A percentile compares a stretch with the other conserved stretches of the same genome.
Conservation (phyloP, 2,329 filamentous ascomycete genomes). For the Fusarium lyarnte region DNA sequence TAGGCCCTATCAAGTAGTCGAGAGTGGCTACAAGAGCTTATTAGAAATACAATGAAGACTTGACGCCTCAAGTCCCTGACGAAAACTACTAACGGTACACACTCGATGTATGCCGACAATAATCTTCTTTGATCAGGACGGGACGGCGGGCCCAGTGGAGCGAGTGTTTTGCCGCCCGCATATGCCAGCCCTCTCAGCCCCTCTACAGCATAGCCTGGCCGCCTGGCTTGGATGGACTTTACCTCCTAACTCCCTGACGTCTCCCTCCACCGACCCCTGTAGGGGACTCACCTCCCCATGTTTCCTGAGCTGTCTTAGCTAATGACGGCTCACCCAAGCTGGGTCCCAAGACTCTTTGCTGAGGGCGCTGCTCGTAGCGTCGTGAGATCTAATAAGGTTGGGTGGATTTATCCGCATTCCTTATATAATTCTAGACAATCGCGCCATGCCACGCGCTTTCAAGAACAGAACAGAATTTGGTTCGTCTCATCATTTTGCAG, state of each 20-base stretch:
- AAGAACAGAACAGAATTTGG: background rate
- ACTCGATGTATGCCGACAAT: background rate
- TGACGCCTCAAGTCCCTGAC: background rate
- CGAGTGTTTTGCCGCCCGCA: conserved; percentile 32
- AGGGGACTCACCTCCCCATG: conserved; percentile 13
- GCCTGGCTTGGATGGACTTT: background rate
- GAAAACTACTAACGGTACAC: background rate
- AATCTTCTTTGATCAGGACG: conserved; percentile 15
- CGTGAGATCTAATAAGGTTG: conserved; percentile 27
- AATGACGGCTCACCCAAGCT: conserved; percentile 22
- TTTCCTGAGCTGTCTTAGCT: conserved; percentile 22
- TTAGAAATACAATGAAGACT: background rate
- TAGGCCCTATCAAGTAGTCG: background rate
- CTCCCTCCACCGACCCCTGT: background rate
- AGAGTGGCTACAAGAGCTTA: conserved; percentile 14
- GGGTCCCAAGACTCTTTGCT: conserved; percentile 32
- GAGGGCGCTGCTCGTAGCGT: conserved; percentile 40
- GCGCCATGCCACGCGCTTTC: background rate
- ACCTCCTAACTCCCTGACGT: background rate
- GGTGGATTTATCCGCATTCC: conserved; percentile 33
- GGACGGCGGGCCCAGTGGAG: conserved; percentile 28
- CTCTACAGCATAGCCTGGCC: background rate
- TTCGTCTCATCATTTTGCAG: background rate
- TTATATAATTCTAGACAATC: background rate
- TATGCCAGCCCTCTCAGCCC: conserved; percentile 30